Conservation (phyloP, 148 eudicot species). For the Vaccinium corymbosum region DNA sequence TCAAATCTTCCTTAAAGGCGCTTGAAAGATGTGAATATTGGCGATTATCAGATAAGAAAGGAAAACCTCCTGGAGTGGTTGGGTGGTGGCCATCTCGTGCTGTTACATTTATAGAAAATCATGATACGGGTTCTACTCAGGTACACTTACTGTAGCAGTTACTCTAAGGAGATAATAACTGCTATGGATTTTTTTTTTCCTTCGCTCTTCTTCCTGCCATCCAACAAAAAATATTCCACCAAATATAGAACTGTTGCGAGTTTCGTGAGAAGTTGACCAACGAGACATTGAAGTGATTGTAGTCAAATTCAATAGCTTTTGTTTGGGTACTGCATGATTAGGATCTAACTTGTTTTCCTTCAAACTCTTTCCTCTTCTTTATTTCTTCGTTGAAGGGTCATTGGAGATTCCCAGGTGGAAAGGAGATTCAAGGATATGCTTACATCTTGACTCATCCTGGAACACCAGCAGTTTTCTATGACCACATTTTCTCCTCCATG, state of each 20-base stretch:
- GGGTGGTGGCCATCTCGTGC: slow-evolving; percentile 99
- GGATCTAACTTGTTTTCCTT: slow-evolving; percentile 3
- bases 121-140: slow-evolving; percentile 99
- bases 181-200: background rate
- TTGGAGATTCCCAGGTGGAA: slow-evolving; percentile 99
- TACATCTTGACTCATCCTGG: slow-evolving; percentile 98
- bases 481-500: slow-evolving; percentile 69
- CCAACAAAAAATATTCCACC: background rate
- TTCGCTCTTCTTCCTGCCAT: background rate
- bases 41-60: slow-evolving; percentile 83
- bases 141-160: slow-evolving; percentile 25
- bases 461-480: slow-evolving; percentile 92
- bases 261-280: background rate
- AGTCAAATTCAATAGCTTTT: background rate
- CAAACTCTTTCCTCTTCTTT: background rate
- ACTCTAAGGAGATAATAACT: background rate
- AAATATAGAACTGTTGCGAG: background rate
- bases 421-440: slow-evolving; percentile 99
- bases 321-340: background rate
- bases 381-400: slow-evolving; percentile 61
- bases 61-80: slow-evolving; percentile 98
- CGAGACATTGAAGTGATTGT: background rate
- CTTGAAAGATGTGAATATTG: slow-evolving; percentile 92
- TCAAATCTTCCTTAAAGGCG: slow-evolving; percentile 37
- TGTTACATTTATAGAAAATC: slow-evolving; percentile 96